Percentiles rank a stretch among this genome's conserved stretches.
Conservation (phyloP, 805 yeast genomes). For the Candida golubevii region DNA sequence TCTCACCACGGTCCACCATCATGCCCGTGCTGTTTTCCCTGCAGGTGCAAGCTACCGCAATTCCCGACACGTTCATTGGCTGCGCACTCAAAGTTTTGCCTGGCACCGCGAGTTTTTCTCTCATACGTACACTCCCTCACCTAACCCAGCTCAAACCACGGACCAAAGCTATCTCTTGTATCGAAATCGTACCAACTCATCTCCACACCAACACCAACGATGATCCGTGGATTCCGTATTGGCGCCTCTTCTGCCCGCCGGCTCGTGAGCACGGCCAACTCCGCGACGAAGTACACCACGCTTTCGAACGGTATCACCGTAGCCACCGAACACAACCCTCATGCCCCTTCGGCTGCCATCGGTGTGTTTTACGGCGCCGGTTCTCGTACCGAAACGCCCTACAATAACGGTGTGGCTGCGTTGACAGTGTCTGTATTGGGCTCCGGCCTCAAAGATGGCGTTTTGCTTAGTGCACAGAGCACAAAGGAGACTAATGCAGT, state of each 20-base stretch:
- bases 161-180: slow-evolving; percentile 6
- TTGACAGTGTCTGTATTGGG: slow-evolving; percentile 51
- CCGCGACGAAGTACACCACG: slow-evolving; percentile 66
- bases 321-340: slow-evolving; percentile 61
- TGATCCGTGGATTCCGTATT: slow-evolving; percentile 43
- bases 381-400: slow-evolving; percentile 72
- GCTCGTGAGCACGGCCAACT: slow-evolving; percentile 51
- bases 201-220: slow-evolving; percentile 12
- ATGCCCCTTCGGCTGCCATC: slow-evolving; percentile 53
- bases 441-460: slow-evolving; percentile 47
- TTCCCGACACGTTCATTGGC: slow-evolving; percentile 20
- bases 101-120: neutral
- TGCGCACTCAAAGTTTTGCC: neutral
- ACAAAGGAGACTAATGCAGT: slow-evolving; percentile 64
- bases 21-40: too few relatives aligned
- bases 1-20: too few relatives aligned
- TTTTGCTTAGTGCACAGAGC: slow-evolving; percentile 49
- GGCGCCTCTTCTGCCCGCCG: slow-evolving; percentile 43
- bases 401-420: slow-evolving; percentile 77
- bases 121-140: neutral
- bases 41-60: slow-evolving; percentile 4
- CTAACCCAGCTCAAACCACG: slow-evolving; percentile 4
- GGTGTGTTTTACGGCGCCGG: slow-evolving; percentile 77
- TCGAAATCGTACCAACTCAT: neutral
- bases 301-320: slow-evolving; percentile 71